Base-by-base conservation (phyloP, 2,329 filamentous ascomycete species). In the Colletotrichum horii region DNA sequence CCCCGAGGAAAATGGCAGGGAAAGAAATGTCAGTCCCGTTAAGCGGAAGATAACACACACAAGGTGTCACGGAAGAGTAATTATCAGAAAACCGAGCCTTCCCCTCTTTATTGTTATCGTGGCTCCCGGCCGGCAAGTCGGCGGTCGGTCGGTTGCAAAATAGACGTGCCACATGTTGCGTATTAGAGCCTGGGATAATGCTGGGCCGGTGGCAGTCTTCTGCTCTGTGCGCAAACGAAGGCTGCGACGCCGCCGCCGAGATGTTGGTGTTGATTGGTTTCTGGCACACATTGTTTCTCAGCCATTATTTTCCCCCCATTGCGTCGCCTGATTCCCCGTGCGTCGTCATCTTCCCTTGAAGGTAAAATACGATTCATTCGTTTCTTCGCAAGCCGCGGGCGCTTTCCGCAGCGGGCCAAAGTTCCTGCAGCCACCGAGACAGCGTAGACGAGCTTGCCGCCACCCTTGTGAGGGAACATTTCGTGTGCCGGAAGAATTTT, bases 51-150 rank as follows among this genome's bases (percentile, higher is more conserved):
- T 22, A 60, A 56, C 28, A 34, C 55, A 30, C 70, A 22, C 48
- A 38, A 34, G 14, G 36, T 72, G 28, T 61, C 28, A 72, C 55
- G 52, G 70, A 34, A 55, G 28, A 36, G 34, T 34, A 61, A 36
- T 43, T 43, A 38, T 58, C 24, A 61, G 14, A n/a, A 68, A 55
- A 68, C 12, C 28, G 32, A 48, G 34, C 64, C 64, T 55, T 60
- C 64, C 70, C 70, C 62, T 36, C 64, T 65, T 67, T 60, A 61
- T 68, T 55, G 55, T 67, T 55, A 55, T 72, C 70, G 52, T 48
- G 62, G 14, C 15, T 61, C 26, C 64, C 62, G 70, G 70, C 70
- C 70, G 70, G 64, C 70, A 64, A 56, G 66, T 43, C 58, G 58
- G 71, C 66, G 43, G 66, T 70, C 58, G 36, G 38, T 62, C 38